A percentile compares a stretch with the other conserved stretches of the same genome.
phyloP scores from a whole-genome alignment of 805 yeast genomes.

The Jamesozyma hellenica region DNA sequence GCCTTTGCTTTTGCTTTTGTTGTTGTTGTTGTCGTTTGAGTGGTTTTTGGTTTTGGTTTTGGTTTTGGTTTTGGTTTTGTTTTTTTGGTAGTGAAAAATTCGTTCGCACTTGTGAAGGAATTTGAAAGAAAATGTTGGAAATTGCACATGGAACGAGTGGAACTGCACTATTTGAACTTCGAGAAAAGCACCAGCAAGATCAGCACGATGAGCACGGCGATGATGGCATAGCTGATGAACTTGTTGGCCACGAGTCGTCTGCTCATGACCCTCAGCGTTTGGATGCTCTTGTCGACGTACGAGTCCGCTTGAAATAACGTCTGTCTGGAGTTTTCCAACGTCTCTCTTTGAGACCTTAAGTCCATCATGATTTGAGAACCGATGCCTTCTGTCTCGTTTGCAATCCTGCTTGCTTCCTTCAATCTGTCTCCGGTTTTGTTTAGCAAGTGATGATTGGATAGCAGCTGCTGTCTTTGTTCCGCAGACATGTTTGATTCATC shows the following conservation, averaged over 20 bases:
- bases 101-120: not conserved
- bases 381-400: constrained; percentile 82
- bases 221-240: constrained; percentile 81
- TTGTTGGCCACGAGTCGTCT: constrained; percentile 87
- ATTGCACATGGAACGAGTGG: not conserved
- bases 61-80: too few relatives aligned
- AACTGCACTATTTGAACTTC: constrained; percentile 50
- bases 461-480: constrained; percentile 69
- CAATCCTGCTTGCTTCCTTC: constrained; percentile 79
- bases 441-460: constrained; percentile 67
- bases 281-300: constrained; percentile 80
- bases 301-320: constrained; percentile 84
- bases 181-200: constrained; percentile 76
- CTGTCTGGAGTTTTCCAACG: constrained; percentile 73
- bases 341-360: constrained; percentile 87
- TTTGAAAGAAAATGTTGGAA: not conserved
- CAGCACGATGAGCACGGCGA: constrained; percentile 72
- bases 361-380: constrained; percentile 88
- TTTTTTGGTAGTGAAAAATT: too few relatives aligned
- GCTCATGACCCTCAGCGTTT: constrained; percentile 84
- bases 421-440: constrained; percentile 77
- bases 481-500: constrained; percentile 34
- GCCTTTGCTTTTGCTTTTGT: too few relatives aligned
- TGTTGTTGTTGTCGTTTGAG: too few relatives aligned
- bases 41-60: too few relatives aligned